Base-by-base conservation (phyloP, 345 rosid genomes). In the Fremontodendron californicum region DNA sequence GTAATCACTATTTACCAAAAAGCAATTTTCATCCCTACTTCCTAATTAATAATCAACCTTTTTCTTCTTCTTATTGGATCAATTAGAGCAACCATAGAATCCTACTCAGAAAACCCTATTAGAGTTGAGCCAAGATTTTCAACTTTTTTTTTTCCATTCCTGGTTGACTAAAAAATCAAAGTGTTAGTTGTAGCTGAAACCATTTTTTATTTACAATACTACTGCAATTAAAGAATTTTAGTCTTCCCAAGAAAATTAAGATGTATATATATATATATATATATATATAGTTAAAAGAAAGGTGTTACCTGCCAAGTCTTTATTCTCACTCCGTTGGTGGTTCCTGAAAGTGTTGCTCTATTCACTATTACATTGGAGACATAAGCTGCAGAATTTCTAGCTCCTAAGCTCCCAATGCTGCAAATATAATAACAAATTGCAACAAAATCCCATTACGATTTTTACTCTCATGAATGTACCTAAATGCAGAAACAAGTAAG, bases 381-480 rank as follows among this genome's bases (percentile, higher is more conserved):
- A 76, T 79, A 77, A 64, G 88, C 94, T 76, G 83, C 85, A 54
- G 90, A 79, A 73, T 88, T 81, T 29, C 49, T 78, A 16, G 81
- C 89, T 84, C 98, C 97, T 78, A 94, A 85, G 82, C 98, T 94
- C 64, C 98, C 98, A 69, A 92, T 92, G 60, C 98, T 94, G 83
- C 71, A 75, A 33, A 27, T 15, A 75, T 2, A 37, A 19, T 10
- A 45, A 51, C 18, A 11, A 68, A 23, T 67, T n/a, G 52, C 60
- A 5, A 31, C 29, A 66, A 43, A 0, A 16, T 16, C 8, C 61
- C 6, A 8, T 9, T 19, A 45, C 13, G 13, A 13, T 7, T 46
- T 49, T 54, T 8, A 23, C 16, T n/a, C n/a, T n/a, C 64, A 72
- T 73, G 19, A 11, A 57, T 48, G 6, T 55, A 13, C 54, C 31